Evolutionary conservation across 371 early-diverging fungal species (phyloP).

Genomic region (Mortierella sp.): DNA sequence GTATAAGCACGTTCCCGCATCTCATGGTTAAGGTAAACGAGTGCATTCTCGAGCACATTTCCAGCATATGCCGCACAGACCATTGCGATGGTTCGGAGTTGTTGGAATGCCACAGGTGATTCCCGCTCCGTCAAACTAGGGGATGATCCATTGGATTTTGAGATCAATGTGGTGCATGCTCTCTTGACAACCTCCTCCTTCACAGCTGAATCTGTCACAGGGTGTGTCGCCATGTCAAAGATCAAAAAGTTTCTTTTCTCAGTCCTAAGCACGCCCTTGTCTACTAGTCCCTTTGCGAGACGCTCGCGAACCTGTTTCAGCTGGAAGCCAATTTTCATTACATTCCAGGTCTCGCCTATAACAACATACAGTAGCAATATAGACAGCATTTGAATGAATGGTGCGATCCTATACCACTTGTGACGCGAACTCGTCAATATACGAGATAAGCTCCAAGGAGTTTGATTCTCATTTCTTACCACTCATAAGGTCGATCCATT

Average conservation of each 20-base stretch:
- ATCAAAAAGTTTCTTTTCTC: slow-evolving; percentile 94
- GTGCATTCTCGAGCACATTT: slow-evolving; percentile 94
- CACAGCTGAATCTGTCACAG: slow-evolving; percentile 85
- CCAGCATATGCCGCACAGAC: slow-evolving; percentile 96
- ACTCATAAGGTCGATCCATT: slow-evolving; percentile 97
- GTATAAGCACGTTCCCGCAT: slow-evolving; percentile 90
- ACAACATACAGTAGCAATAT: not conserved
- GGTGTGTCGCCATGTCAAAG: slow-evolving; percentile 97
- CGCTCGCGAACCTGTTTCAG: slow-evolving; percentile 97
- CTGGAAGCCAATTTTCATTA: slow-evolving; percentile 96
- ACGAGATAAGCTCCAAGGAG: not conserved
- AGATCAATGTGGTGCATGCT: slow-evolving; percentile 79
- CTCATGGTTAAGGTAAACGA: slow-evolving; percentile 85
- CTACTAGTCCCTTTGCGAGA: slow-evolving; percentile 96
- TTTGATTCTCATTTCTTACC: slow-evolving; percentile 66
- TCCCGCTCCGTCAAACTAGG: slow-evolving; percentile 60
- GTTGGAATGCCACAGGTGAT: slow-evolving; percentile 56
- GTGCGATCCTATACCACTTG: not conserved
- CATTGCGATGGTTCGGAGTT: slow-evolving; percentile 84
- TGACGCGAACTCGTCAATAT: not conserved
- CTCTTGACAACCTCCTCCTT: slow-evolving; percentile 90
- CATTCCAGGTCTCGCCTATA: slow-evolving; percentile 98
- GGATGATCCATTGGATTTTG: slow-evolving; percentile 57
- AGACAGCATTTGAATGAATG: not conserved
- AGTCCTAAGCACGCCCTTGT: slow-evolving; percentile 96